phyloP scores from a whole-genome alignment of 331 rosid species.

The Telfairia occidentalis region DNA sequence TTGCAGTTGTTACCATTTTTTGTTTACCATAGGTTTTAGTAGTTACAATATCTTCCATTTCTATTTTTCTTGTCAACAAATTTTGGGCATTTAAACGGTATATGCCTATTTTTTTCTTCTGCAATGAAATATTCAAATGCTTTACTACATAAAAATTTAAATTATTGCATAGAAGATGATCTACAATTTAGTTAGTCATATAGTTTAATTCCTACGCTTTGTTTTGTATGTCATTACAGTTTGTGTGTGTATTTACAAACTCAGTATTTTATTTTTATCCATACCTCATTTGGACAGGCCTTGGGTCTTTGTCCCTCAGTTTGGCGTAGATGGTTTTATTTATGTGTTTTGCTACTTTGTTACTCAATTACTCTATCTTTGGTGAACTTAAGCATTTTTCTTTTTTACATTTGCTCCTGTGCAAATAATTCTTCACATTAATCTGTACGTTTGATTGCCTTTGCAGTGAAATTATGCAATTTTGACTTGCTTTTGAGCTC shows the following conservation, averaged over 20 bases:
- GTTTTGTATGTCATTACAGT: background rate
- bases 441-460: background rate
- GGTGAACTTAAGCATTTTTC: background rate
- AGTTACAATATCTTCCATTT: background rate
- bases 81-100: background rate
- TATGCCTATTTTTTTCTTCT: background rate
- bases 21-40: background rate
- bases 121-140: background rate
- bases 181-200: background rate
- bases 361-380: background rate
- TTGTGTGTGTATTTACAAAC: background rate
- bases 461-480: background rate
- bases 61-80: background rate
- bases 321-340: background rate
- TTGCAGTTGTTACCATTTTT: background rate
- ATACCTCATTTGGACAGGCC: background rate
- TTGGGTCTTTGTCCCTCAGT: background rate
- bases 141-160: background rate
- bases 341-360: background rate
- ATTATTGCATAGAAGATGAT: background rate
- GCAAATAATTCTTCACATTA: background rate
- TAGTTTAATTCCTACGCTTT: background rate
- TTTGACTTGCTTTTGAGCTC: background rate
- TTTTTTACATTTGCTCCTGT: background rate
- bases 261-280: background rate